phyloP scores from a whole-genome alignment of 1,139 yeast genomes.

The Groenewaldozyma auringiensis region DNA sequence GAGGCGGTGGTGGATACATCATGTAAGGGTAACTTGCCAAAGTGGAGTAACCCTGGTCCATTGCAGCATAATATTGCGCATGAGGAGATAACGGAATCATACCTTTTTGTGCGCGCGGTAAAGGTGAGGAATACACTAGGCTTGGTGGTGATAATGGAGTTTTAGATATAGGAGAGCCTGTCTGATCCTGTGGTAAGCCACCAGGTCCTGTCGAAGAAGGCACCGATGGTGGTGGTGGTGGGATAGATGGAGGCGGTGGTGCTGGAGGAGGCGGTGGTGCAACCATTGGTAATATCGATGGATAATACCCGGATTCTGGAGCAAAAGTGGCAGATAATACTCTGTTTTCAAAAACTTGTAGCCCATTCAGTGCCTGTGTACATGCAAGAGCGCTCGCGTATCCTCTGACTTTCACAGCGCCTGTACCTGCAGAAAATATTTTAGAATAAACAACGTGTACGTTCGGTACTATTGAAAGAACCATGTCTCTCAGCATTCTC shows the following conservation, averaged over 20 bases:
- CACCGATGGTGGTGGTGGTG: not conserved
- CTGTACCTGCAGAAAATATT: conserved; percentile 17
- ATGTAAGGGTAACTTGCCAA: not conserved
- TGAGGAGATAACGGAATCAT: not conserved
- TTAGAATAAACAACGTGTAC: conserved; percentile 16
- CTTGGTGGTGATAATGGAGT: not conserved
- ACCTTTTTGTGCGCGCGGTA: not conserved
- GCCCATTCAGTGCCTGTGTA: conserved; percentile 15
- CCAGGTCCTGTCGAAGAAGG: not conserved
- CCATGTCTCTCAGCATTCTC: conserved; percentile 16
- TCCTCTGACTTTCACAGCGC: conserved; percentile 15
- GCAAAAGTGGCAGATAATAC: conserved; percentile 15
- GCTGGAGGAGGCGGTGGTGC: not conserved
- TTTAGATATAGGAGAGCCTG: too few species aligned
- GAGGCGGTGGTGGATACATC: not conserved
- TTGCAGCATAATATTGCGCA: not conserved
- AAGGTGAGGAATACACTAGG: not conserved
- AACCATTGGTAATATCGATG: not conserved
- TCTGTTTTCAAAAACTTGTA: conserved; percentile 14
- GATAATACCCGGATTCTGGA: conserved; percentile 6
- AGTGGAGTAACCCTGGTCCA: not conserved
- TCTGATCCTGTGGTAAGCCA: too few species aligned
- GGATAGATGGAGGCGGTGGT: not conserved
- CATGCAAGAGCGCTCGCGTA: conserved; percentile 15
- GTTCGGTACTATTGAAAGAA: conserved; percentile 13